Base-by-base conservation (phyloP, 2,329 filamentous ascomycete genomes). In the Akanthomyces muscarius region DNA sequence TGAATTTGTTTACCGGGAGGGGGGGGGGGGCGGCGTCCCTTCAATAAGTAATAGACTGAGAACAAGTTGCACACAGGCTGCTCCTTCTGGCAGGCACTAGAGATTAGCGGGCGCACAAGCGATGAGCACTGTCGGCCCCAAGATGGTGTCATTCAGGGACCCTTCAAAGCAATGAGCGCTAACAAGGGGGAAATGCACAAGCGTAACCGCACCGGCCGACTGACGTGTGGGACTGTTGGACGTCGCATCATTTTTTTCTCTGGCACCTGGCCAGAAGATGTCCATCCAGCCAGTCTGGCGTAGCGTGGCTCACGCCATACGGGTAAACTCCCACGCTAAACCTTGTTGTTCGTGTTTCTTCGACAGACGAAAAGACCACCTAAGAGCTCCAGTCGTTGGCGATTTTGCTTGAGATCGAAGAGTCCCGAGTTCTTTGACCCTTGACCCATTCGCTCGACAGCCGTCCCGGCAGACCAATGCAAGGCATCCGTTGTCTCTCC, bases 71-170 rank as follows among this genome's bases (percentile, higher is more conserved):
- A 36, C 5, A 36, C 13, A 16, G 38, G 42, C 44, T 33, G 33
- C 42, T 51, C 21, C 21, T 23, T 45, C 11, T 57, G 36, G 60
- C 52, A 44, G 57, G 50, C 48, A n/a, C 36, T 41, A 41, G 30
- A 51, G 10, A 36, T 36, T 36, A 52, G 58, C 48, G 48, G 58
- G 50, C 59, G 51, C 51, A 54, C 42, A 53, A 50, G 60, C 44
- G 60, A 62, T 62, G 52, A 62, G 60, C 60, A 62, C 13, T 62
- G 33, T 28, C 13, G 44, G 21, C 52, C 21, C 41, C 55, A 28
- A 42, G 45, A 64, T 64, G 63, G 63, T 64, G 63, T 61, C 63
- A 64, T 64, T 48, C 52, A 57, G 52, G 57, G 45, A 52, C 51
- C 57, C n/a, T 57, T 23, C 18, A 2, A 52, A 42, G 23, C 42